phyloP scores from a whole-genome alignment of 805 yeast genomes.

The Wickerhamomyces ciferrii region DNA sequence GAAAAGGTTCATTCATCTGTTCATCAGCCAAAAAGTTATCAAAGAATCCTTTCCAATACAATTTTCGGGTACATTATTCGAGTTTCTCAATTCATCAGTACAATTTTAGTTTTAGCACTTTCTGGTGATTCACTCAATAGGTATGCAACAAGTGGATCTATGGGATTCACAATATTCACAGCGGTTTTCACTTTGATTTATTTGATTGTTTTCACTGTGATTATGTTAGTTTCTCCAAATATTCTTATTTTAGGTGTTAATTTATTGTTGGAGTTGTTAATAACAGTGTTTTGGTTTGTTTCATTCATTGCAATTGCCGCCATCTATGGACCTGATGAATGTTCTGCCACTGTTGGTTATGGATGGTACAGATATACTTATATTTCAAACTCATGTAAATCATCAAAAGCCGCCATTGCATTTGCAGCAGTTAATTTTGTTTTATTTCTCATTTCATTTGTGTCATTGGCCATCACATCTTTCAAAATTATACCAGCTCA shows the following conservation, averaged over 20 bases:
- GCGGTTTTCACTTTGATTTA: conserved; percentile 2
- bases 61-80: conserved; percentile 9
- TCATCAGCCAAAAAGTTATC: neutral
- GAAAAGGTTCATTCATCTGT: neutral
- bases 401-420: conserved; percentile 16
- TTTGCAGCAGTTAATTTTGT: conserved; percentile 14
- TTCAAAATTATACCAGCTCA: neutral
- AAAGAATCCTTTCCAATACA: neutral
- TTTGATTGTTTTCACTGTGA: neutral
- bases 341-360: neutral
- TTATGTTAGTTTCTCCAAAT: neutral
- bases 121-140: conserved; percentile 6
- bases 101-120: conserved; percentile 10
- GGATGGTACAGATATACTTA: neutral
- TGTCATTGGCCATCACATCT: neutral
- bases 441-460: conserved; percentile 4
- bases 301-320: conserved; percentile 15
- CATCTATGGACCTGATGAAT: conserved; percentile 7
- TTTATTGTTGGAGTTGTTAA: conserved; percentile 7
- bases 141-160: conserved; percentile 4
- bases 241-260: conserved; percentile 10
- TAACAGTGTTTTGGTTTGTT: conserved; percentile 12
- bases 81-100: conserved; percentile 6
- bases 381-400: conserved; percentile 5
- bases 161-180: conserved; percentile 7